phyloP scores from a whole-genome alignment of 1,284 basidiomycete species.

The Heterobasidion irregulare region DNA sequence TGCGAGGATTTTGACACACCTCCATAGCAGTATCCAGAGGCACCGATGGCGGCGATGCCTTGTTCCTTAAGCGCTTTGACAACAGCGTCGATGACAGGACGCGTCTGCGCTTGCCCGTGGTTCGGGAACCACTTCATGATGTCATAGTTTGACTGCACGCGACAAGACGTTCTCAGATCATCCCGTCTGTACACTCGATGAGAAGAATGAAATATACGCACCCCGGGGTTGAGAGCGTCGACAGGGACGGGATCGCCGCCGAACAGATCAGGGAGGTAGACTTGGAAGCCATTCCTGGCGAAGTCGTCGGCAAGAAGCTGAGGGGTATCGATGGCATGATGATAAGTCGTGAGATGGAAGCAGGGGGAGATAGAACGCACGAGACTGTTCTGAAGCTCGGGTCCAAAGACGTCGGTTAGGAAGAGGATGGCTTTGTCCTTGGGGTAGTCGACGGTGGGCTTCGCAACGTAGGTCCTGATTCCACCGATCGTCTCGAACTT shows the following conservation, averaged over 20 bases:
- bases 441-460: constrained; percentile 35
- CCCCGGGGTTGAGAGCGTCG: constrained; percentile 28
- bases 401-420: constrained; percentile 59
- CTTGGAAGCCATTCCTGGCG: constrained; percentile 65
- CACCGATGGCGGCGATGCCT: constrained; percentile 51
- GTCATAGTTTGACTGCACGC: constrained; percentile 27
- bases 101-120: constrained; percentile 38
- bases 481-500: constrained; percentile 35
- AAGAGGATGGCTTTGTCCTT: constrained; percentile 52
- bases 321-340: neutral
- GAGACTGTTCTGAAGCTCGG: constrained; percentile 45
- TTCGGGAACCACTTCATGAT: constrained; percentile 37
- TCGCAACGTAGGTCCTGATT: constrained; percentile 44
- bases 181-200: constrained; percentile 1
- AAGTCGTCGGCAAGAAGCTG: constrained; percentile 67
- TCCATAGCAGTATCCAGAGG: constrained; percentile 67
- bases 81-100: constrained; percentile 48
- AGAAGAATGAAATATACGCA: constrained; percentile 16
- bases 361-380: constrained; percentile 18
- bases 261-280: constrained; percentile 50
- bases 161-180: neutral
- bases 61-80: constrained; percentile 45
- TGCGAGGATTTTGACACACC: constrained; percentile 25
- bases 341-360: neutral
- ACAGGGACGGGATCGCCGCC: constrained; percentile 46